A percentile compares a stretch with the other conserved stretches of the same genome.
These are phyloP conservation scores for Dothistroma septosporum DNA, from an alignment of 2,329 filamentous ascomycete genomes.

Conservation along the genomic window DNA sequence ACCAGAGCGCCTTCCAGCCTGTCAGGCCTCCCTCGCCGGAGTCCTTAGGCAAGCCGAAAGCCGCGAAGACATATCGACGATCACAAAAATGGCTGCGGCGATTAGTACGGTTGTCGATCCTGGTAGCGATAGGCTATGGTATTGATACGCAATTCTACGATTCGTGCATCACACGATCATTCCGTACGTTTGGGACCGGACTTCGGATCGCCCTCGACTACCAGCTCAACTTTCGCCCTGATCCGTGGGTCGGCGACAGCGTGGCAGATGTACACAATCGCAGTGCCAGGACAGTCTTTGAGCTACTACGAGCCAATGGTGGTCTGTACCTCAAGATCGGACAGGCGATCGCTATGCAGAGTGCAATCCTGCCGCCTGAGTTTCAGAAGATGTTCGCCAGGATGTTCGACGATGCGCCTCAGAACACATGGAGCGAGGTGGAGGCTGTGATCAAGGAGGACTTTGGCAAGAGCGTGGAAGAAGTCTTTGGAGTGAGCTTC, in stretches of 20 bases:
- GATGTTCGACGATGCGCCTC: conserved; percentile 97
- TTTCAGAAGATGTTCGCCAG: conserved; percentile 93
- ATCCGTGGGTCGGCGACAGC: conserved; percentile 68
- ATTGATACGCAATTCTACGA: conserved; percentile 74
- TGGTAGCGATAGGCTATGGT: conserved; percentile 60
- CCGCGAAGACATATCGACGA: conserved; percentile 66
- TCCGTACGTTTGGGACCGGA: conserved; percentile 76
- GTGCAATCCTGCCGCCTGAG: conserved; percentile 83
- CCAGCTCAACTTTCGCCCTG: conserved; percentile 87
- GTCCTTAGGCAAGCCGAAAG: conserved; percentile 67
- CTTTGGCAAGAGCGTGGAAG: conserved; percentile 80
- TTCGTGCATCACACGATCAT: conserved; percentile 69
- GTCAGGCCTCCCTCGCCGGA: conserved; percentile 67
- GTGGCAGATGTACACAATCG: conserved; percentile 75
- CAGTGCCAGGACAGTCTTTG: conserved; percentile 77
- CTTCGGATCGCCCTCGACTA: conserved; percentile 84
- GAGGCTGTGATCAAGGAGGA: conserved; percentile 82
- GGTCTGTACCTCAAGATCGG: conserved; percentile 96
- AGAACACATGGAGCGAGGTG: conserved; percentile 82
- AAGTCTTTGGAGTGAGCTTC: conserved; percentile 90
- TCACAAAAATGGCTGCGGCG: conserved; percentile 74
- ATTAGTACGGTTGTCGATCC: conserved; percentile 57
- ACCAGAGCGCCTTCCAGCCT: conserved; percentile 40
- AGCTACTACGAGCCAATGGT: conserved; percentile 79
- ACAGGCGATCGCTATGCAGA: conserved; percentile 98